Percentiles rank a stretch among this genome's conserved stretches.
These are phyloP conservation scores for Saturnispora hagleri DNA, from an alignment of 805 yeast genomes.

Conservation along the genomic window DNA sequence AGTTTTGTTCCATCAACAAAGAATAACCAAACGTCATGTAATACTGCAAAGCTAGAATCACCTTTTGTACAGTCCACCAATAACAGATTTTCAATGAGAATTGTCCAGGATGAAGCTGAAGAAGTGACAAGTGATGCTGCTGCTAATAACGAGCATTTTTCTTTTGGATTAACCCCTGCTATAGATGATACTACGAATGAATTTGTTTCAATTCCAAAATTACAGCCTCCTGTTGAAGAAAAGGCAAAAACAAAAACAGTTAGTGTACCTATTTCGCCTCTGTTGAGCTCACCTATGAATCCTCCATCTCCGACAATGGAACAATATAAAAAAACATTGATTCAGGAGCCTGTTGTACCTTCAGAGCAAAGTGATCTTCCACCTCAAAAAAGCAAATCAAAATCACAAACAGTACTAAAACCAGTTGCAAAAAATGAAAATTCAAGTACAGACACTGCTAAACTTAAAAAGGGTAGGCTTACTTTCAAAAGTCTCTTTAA, in stretches of 20 bases:
- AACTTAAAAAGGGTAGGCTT: constrained; percentile 18
- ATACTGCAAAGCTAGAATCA: neutral
- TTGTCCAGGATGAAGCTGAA: constrained; percentile 6
- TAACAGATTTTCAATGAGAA: constrained; percentile 20
- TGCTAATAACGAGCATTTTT: neutral
- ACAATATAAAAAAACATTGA: constrained; percentile 6
- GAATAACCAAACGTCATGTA: neutral
- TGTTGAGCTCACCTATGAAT: constrained; percentile 10
- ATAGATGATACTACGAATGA: constrained; percentile 1
- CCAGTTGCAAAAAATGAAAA: neutral
- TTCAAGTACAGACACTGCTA: neutral
- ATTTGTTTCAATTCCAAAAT: neutral
- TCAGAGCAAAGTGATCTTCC: neutral
- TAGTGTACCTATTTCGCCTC: constrained; percentile 4
- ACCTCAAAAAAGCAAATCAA: neutral
- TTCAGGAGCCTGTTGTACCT: neutral
- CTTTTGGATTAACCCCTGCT: constrained; percentile 9
- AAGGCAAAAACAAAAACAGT: neutral
- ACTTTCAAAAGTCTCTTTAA: constrained; percentile 25
- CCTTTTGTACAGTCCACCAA: constrained; percentile 12
- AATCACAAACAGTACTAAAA: neutral
- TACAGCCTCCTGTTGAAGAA: neutral
- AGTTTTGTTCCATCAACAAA: constrained; percentile 10
- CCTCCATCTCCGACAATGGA: constrained; percentile 13
- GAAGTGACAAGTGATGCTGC: constrained; percentile 1